Evolutionary conservation across 2,329 filamentous ascomycete species (phyloP).

Genomic region (Pseudocercospora musae): DNA sequence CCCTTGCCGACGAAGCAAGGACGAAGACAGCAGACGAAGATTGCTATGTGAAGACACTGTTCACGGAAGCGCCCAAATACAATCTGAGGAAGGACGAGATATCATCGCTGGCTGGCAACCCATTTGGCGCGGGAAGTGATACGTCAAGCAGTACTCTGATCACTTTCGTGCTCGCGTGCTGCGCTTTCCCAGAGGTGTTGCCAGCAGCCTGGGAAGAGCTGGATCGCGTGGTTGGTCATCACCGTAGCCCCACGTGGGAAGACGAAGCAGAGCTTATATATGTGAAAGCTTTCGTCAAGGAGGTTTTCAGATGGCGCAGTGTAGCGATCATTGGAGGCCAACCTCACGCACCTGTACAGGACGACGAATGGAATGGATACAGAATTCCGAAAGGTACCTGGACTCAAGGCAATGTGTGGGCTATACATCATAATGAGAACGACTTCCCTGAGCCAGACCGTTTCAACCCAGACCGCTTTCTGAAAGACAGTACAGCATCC

Average conservation of each 20-base stretch:
- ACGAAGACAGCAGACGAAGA: conserved; percentile 36
- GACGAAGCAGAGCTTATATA: conserved; percentile 69
- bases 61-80: conserved; percentile 49
- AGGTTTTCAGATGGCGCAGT: conserved; percentile 70
- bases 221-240: conserved; percentile 35
- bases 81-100: conserved; percentile 43
- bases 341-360: conserved; percentile 31
- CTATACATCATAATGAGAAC: conserved; percentile 48
- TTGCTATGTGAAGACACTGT: conserved; percentile 47
- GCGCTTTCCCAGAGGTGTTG: conserved; percentile 46
- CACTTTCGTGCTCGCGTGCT: conserved; percentile 49
- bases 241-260: conserved; percentile 34
- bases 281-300: conserved; percentile 70
- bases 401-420: conserved; percentile 30
- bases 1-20: conserved; percentile 49
- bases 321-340: conserved; percentile 75
- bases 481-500: conserved; percentile 36
- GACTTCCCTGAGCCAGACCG: conserved; percentile 50
- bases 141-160: conserved; percentile 50
- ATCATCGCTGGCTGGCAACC: conserved; percentile 43
- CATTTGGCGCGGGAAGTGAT: conserved; percentile 51
- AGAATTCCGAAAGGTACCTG: conserved; percentile 27
- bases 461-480: conserved; percentile 47
- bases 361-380: conserved; percentile 30
- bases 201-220: conserved; percentile 35